These are phyloP conservation scores for Colletotrichum liriopes DNA, from an alignment of 2,329 filamentous ascomycete species.

Conservation along the genomic window DNA sequence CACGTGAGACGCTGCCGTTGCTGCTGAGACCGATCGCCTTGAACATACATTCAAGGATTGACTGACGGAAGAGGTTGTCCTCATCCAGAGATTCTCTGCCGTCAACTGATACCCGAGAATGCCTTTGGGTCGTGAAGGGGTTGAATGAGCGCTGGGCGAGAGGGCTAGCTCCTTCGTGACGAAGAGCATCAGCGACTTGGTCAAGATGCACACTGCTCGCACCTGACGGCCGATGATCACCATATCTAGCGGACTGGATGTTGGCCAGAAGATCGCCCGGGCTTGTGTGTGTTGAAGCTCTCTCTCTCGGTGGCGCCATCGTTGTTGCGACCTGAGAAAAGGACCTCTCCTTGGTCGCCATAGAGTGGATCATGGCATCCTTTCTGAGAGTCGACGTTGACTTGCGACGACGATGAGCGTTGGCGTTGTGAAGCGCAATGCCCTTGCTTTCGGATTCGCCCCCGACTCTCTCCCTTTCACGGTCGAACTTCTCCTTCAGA, in stretches of 20 bases:
- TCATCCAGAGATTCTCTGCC: slow-evolving; percentile 89
- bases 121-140: slow-evolving; percentile 69
- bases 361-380: slow-evolving; percentile 83
- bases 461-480: slow-evolving; percentile 86
- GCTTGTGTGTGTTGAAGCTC: slow-evolving; percentile 65
- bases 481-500: slow-evolving; percentile 92
- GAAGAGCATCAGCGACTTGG: slow-evolving; percentile 49
- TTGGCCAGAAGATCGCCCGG: slow-evolving; percentile 87
- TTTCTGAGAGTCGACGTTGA: slow-evolving; percentile 84
- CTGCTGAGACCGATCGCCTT: slow-evolving; percentile 89
- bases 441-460: slow-evolving; percentile 90
- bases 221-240: slow-evolving; percentile 61
- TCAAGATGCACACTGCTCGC: slow-evolving; percentile 49
- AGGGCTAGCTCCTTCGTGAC: slow-evolving; percentile 60
- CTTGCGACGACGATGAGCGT: slow-evolving; percentile 75
- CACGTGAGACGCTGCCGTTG: slow-evolving; percentile 75
- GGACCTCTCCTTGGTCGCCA: slow-evolving; percentile 61
- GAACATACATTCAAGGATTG: slow-evolving; percentile 95
- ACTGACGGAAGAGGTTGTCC: slow-evolving; percentile 89
- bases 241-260: slow-evolving; percentile 77
- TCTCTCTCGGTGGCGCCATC: slow-evolving; percentile 59
- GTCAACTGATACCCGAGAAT: slow-evolving; percentile 69
- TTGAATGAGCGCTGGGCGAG: slow-evolving; percentile 68
- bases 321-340: slow-evolving; percentile 60
- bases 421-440: slow-evolving; percentile 91